Percentiles rank a stretch among this genome's conserved stretches.
These are phyloP conservation scores for Trypanosoma boissoni DNA, from an alignment of 208 protist genomes.

Conservation along the genomic window DNA sequence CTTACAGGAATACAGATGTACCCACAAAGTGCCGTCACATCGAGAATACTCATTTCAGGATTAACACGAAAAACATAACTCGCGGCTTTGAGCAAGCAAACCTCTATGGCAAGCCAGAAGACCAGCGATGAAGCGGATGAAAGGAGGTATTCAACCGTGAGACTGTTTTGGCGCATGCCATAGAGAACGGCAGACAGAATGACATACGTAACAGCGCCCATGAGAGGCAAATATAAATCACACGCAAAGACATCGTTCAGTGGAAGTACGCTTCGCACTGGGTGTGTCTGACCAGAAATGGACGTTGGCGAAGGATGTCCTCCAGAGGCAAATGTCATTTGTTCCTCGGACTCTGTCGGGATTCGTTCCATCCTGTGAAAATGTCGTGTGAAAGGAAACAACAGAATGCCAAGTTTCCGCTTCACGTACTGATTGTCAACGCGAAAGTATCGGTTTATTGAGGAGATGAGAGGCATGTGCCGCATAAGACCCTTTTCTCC, in stretches of 20 bases:
- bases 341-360: slow-evolving; percentile 10
- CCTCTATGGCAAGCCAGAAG: slow-evolving; percentile 54
- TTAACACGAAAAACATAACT: slow-evolving; percentile 38
- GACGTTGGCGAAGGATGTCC: slow-evolving; percentile 4
- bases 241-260: slow-evolving; percentile 50
- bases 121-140: slow-evolving; percentile 44
- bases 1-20: slow-evolving; percentile 84
- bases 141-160: slow-evolving; percentile 60
- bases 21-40: slow-evolving; percentile 50
- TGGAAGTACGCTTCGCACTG: slow-evolving; percentile 26
- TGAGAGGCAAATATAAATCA: slow-evolving; percentile 86
- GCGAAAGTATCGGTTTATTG: slow-evolving; percentile 60
- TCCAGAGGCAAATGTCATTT: neutral
- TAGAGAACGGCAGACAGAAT: slow-evolving; percentile 61
- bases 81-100: slow-evolving; percentile 38
- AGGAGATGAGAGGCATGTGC: slow-evolving; percentile 49
- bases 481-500: slow-evolving; percentile 42
- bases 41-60: slow-evolving; percentile 36
- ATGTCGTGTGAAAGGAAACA: slow-evolving; percentile 61
- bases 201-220: slow-evolving; percentile 78
- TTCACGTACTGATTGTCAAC: slow-evolving; percentile 83
- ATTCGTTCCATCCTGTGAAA: slow-evolving; percentile 22
- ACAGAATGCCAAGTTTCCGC: slow-evolving; percentile 59
- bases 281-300: slow-evolving; percentile 8
- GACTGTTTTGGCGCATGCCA: slow-evolving; percentile 31